phyloP scores from a whole-genome alignment of 2,329 filamentous ascomycete genomes.

The Clonostachys solani region DNA sequence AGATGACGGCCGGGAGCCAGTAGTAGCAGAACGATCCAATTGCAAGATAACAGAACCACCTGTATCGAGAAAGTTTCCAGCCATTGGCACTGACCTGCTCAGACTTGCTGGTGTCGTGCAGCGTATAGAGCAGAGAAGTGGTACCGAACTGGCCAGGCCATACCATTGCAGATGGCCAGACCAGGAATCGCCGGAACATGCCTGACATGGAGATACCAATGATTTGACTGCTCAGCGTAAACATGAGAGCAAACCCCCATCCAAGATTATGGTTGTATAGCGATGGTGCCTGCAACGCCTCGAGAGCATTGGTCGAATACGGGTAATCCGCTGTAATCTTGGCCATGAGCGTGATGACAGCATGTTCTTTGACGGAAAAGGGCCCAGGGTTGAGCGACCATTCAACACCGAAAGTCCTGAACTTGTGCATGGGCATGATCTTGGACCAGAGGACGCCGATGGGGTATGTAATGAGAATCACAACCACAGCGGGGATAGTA shows the following conservation, averaged over 20 bases:
- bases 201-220: constrained; percentile 63
- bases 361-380: constrained; percentile 42
- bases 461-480: constrained; percentile 51
- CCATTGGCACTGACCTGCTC: constrained; percentile 48
- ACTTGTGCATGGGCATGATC: constrained; percentile 19
- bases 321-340: constrained; percentile 25
- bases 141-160: constrained; percentile 60
- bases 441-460: constrained; percentile 25
- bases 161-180: constrained; percentile 60
- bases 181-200: constrained; percentile 52
- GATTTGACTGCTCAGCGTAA: constrained; percentile 56
- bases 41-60: constrained; percentile 51
- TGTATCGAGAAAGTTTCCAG: constrained; percentile 55
- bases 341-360: constrained; percentile 43
- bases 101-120: constrained; percentile 55
- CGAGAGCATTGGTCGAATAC: constrained; percentile 34
- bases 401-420: constrained; percentile 21
- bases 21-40: constrained; percentile 49
- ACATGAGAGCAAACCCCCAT: constrained; percentile 55
- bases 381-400: constrained; percentile 31
- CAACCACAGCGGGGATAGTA: constrained; percentile 46
- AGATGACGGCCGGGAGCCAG: constrained; percentile 55
- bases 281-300: constrained; percentile 27
- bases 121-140: constrained; percentile 56
- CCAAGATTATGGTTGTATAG: constrained; percentile 49